Percentiles rank a stretch among this genome's conserved stretches.
These are phyloP conservation scores for Nemania sp. DNA, from an alignment of 2,329 filamentous ascomycete species.

Conservation along the genomic window DNA sequence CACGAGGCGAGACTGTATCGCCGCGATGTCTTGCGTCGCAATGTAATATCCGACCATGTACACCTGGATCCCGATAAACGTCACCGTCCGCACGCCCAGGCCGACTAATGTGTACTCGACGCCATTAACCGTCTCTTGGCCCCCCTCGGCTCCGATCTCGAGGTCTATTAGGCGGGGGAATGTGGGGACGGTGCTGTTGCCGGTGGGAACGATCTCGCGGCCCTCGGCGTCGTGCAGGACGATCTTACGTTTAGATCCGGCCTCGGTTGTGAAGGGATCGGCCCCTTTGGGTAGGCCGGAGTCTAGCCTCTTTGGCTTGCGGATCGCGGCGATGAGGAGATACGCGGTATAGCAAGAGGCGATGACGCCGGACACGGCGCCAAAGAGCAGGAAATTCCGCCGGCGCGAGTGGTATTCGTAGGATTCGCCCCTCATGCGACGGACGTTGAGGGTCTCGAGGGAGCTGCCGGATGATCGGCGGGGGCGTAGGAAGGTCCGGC, in stretches of 20 bases:
- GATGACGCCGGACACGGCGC: slow-evolving; percentile 62
- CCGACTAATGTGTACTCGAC: slow-evolving; percentile 89
- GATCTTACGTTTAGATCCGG: slow-evolving; percentile 65
- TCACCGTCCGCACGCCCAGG: slow-evolving; percentile 88
- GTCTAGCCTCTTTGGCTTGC: slow-evolving; percentile 63
- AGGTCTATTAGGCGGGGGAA: slow-evolving; percentile 81
- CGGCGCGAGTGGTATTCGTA: slow-evolving; percentile 64
- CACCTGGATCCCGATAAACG: slow-evolving; percentile 89
- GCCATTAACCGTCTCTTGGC: slow-evolving; percentile 52
- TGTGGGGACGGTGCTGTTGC: slow-evolving; percentile 80
- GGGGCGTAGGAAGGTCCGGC: slow-evolving; percentile 33
- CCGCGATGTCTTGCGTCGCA: slow-evolving; percentile 82
- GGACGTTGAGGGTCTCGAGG: slow-evolving; percentile 63
- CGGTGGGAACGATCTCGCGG: slow-evolving; percentile 81
- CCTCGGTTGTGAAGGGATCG: slow-evolving; percentile 60
- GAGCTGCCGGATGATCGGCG: slow-evolving; percentile 44
- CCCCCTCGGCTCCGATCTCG: slow-evolving; percentile 50
- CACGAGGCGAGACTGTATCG: slow-evolving; percentile 82
- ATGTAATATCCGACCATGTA: slow-evolving; percentile 96
- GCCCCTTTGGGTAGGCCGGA: slow-evolving; percentile 57
- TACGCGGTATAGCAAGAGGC: slow-evolving; percentile 64
- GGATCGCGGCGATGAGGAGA: slow-evolving; percentile 41
- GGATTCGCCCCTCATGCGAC: slow-evolving; percentile 59
- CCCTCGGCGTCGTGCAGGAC: slow-evolving; percentile 76
- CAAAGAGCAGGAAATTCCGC: slow-evolving; percentile 64